phyloP scores from a whole-genome alignment of 768 basidiomycete species.

The Termitomyces eurrhizus region DNA sequence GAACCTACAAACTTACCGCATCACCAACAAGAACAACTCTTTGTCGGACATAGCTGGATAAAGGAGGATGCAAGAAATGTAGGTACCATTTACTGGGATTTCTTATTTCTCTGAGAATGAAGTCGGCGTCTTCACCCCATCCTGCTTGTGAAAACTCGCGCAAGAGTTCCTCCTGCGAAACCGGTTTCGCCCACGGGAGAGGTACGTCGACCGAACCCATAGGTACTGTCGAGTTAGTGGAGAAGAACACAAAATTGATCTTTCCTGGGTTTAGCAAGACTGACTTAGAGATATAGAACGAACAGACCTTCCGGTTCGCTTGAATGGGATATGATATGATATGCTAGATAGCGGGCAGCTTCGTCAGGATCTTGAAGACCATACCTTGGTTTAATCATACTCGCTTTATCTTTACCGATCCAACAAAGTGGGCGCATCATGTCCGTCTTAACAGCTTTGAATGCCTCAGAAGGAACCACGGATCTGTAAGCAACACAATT shows the following conservation, averaged over 20 bases:
- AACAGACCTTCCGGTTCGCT: slow-evolving; percentile 35
- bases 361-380: not conserved
- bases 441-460: slow-evolving; percentile 36
- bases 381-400: slow-evolving; percentile 3
- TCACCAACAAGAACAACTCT: slow-evolving; percentile 51
- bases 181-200: slow-evolving; percentile 39
- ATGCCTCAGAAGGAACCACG: slow-evolving; percentile 34
- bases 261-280: slow-evolving; percentile 8
- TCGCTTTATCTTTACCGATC: slow-evolving; percentile 44
- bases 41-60: slow-evolving; percentile 41
- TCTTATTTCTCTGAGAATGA: slow-evolving; percentile 39
- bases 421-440: slow-evolving; percentile 38
- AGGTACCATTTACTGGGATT: slow-evolving; percentile 50
- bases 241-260: slow-evolving; percentile 48
- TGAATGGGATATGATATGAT: slow-evolving; percentile 49
- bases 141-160: slow-evolving; percentile 31
- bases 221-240: slow-evolving; percentile 26
- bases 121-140: slow-evolving; percentile 42
- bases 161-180: slow-evolving; percentile 38
- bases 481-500: slow-evolving; percentile 48
- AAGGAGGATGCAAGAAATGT: slow-evolving; percentile 42
- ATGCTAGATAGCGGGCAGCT: slow-evolving; percentile 32
- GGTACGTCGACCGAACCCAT: slow-evolving; percentile 24
- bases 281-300: not conserved
- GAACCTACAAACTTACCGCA: slow-evolving; percentile 39